Evolutionary conservation across 106 monocot species (phyloP).

Genomic region (Phalaenopsis aphrodite): DNA sequence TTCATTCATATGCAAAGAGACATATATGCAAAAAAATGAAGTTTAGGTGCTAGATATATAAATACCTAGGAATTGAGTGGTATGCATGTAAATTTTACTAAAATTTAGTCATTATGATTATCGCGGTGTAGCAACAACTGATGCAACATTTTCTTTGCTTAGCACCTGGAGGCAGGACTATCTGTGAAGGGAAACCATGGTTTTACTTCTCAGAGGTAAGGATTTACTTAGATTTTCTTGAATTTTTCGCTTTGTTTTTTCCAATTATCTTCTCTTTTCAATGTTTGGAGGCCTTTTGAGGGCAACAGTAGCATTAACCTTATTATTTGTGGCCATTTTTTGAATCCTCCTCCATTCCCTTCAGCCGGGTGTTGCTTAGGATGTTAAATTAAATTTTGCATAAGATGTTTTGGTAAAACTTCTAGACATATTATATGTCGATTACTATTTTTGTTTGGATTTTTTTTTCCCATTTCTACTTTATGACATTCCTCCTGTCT

Average conservation of each 20-base stretch:
- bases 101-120: no score
- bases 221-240: not conserved
- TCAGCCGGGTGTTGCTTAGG: not conserved
- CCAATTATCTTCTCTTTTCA: not conserved
- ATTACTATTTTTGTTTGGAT: not conserved
- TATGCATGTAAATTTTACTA: no score
- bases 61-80: no score
- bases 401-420: not conserved
- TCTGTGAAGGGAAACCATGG: conserved; percentile 51
- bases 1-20: no score
- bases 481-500: not conserved
- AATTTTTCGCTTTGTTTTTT: not conserved
- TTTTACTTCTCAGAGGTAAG: conserved; percentile 67
- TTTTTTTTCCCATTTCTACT: not conserved
- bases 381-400: not conserved
- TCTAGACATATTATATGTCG: not conserved
- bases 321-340: not conserved
- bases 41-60: no score
- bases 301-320: not conserved
- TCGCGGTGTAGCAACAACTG: not conserved
- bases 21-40: no score
- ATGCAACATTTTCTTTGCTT: conserved; percentile 9
- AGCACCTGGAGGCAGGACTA: conserved; percentile 82
- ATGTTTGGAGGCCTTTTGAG: not conserved
- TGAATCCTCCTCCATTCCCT: not conserved